phyloP scores from a whole-genome alignment of 2,329 filamentous ascomycete species.

The Venturia aucupariae region DNA sequence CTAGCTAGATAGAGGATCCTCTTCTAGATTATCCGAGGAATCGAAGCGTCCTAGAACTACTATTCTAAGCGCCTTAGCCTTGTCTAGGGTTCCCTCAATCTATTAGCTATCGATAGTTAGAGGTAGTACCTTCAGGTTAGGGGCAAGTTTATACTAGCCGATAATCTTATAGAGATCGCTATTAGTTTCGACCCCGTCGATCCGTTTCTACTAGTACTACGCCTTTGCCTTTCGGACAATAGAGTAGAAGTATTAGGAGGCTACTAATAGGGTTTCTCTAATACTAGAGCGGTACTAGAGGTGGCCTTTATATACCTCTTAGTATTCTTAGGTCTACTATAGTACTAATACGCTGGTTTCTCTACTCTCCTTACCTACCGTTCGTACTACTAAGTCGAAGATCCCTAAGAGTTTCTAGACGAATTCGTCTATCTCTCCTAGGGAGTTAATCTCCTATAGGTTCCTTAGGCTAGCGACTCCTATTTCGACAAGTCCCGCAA shows the following conservation, averaged over 20 bases:
- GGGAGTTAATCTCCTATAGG: too few relatives aligned
- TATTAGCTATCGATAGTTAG: neutral
- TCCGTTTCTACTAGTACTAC: neutral
- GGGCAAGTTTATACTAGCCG: neutral
- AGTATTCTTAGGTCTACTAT: neutral
- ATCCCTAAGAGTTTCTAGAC: too few relatives aligned
- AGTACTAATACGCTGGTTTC: neutral
- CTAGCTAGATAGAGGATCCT: neutral
- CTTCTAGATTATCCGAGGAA: neutral
- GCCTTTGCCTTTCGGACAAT: neutral
- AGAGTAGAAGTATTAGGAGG: too few relatives aligned
- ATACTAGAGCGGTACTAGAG: too few relatives aligned
- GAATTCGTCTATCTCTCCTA: too few relatives aligned
- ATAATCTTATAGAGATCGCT: neutral
- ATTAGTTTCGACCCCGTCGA: neutral
- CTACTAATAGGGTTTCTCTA: too few relatives aligned
- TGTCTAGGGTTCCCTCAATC: neutral
- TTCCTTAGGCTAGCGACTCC: neutral
- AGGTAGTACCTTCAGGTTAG: neutral
- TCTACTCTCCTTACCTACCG: neutral
- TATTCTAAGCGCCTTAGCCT: neutral
- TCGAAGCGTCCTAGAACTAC: too few relatives aligned
- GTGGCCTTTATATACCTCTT: neutral
- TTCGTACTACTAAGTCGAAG: too few relatives aligned
- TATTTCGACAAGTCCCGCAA: neutral